Percentiles rank a stretch among this genome's conserved stretches.
Conservation (phyloP, 2,329 filamentous ascomycete genomes). For the Xylaria sp. region DNA sequence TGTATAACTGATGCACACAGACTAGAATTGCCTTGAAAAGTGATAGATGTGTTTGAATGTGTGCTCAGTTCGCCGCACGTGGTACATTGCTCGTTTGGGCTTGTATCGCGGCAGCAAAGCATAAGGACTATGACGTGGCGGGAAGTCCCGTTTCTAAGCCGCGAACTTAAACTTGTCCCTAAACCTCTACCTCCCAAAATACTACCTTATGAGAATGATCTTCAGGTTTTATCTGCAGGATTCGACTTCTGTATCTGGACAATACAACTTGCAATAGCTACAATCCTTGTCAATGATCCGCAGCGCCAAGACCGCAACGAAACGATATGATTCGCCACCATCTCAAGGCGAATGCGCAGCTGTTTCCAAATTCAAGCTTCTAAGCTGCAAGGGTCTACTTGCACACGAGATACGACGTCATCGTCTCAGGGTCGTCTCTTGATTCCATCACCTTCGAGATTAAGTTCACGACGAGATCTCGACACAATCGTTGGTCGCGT, state of each 20-base stretch:
- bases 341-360: neutral
- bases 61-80: neutral
- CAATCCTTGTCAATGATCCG: neutral
- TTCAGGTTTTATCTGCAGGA: neutral
- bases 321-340: constrained; percentile 10
- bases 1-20: neutral
- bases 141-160: neutral
- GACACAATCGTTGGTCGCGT: constrained; percentile 28
- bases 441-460: constrained; percentile 22
- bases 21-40: neutral
- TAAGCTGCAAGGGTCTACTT: neutral
- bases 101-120: neutral
- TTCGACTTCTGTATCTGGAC: neutral
- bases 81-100: neutral
- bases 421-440: neutral
- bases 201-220: neutral
- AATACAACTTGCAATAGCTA: neutral
- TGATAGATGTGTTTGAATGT: neutral
- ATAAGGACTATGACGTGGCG: neutral
- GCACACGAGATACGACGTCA: constrained; percentile 28
- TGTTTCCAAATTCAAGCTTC: neutral
- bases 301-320: neutral
- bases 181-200: too few relatives aligned
- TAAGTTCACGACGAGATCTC: constrained; percentile 25
- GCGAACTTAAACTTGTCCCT: too few relatives aligned